Conservation (phyloP, 1,284 basidiomycete genomes). For the Xerocomus alliaceus region DNA sequence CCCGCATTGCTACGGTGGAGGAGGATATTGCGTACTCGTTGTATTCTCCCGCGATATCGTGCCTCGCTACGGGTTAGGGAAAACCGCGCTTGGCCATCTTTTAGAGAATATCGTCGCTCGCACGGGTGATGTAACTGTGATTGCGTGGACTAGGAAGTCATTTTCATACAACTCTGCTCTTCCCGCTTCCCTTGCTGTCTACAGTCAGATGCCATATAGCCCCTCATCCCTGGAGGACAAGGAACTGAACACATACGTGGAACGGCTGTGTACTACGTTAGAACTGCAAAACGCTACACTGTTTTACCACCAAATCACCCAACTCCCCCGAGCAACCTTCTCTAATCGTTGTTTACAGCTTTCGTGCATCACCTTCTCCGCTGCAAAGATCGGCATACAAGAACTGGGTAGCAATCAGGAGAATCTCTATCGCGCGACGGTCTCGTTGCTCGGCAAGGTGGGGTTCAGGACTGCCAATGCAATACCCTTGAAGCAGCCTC, state of each 20-base stretch:
- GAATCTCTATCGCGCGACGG: background rate
- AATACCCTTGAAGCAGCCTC: background rate
- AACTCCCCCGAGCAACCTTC: conserved; percentile 10
- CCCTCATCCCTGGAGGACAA: background rate
- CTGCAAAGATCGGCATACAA: background rate
- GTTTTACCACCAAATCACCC: background rate
- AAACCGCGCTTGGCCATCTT: background rate
- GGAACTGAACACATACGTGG: conserved; percentile 7
- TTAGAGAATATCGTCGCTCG: conserved; percentile 13
- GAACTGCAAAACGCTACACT: background rate
- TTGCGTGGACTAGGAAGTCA: conserved; percentile 5
- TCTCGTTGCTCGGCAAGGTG: background rate
- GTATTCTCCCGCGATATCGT: background rate
- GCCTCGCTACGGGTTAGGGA: conserved; percentile 7
- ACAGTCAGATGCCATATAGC: background rate
- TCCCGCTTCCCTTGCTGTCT: conserved; percentile 4
- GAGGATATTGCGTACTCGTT: conserved; percentile 10
- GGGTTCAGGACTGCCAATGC: background rate
- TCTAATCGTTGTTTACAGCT: conserved; percentile 4
- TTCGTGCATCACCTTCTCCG: background rate
- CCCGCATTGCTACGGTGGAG: background rate
- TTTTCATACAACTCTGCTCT: conserved; percentile 3
- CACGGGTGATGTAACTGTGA: conserved; percentile 11
- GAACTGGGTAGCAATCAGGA: background rate
- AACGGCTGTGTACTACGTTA: background rate